A percentile compares a stretch with the other conserved stretches of the same genome.
phyloP scores from a whole-genome alignment of 2,329 filamentous ascomycete genomes.

The Ophiostoma sp. region DNA sequence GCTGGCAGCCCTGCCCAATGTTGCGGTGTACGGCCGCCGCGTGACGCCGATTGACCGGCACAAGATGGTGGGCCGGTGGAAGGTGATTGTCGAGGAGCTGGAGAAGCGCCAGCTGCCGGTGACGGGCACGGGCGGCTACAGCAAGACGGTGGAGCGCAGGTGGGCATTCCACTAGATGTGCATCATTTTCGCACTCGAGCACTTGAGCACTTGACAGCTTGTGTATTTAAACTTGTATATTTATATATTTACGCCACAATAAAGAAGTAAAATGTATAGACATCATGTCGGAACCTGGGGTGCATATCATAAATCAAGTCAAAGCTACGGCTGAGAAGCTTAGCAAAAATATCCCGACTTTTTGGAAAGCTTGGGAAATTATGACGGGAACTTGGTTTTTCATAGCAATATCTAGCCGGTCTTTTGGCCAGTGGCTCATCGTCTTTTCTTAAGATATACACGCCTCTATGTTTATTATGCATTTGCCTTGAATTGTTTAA shows the following conservation, averaged over 20 bases:
- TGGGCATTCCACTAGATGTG: constrained; percentile 23
- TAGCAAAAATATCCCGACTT: too few species aligned
- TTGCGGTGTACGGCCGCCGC: constrained; percentile 59
- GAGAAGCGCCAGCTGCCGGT: constrained; percentile 31
- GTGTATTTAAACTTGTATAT: neutral
- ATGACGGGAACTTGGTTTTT: too few species aligned
- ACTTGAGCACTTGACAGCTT: neutral
- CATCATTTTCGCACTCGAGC: neutral
- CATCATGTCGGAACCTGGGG: too few species aligned
- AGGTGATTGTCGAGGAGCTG: constrained; percentile 36
- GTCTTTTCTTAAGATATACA: too few species aligned
- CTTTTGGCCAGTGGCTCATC: too few species aligned
- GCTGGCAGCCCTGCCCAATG: constrained; percentile 58
- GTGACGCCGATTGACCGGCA: constrained; percentile 69
- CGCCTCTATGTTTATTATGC: too few species aligned
- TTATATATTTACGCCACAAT: constrained; percentile 7
- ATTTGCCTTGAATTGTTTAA: too few species aligned
- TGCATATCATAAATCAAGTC: too few species aligned
- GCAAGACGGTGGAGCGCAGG: constrained; percentile 27
- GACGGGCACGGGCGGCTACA: constrained; percentile 30
- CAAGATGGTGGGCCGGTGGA: constrained; percentile 43
- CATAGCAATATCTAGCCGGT: too few species aligned
- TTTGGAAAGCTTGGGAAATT: too few species aligned
- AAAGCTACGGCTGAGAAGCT: too few species aligned
- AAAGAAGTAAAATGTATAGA: constrained; percentile 14